Evolutionary conservation across 208 protist species (phyloP).

Genomic region (Trypanosoma cruzi): DNA sequence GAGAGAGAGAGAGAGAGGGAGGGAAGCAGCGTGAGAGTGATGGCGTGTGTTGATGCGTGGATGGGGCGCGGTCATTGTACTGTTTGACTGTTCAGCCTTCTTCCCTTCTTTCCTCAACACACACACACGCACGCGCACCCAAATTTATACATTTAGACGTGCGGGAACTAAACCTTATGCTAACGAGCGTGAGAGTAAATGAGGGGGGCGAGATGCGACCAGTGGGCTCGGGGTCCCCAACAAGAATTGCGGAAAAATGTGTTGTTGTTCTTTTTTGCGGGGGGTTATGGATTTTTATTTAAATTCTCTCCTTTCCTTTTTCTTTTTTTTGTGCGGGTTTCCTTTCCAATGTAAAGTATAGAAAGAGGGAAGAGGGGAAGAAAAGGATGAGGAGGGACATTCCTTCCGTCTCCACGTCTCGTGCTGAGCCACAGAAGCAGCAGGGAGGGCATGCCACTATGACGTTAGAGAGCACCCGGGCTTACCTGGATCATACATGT

Average conservation of each 20-base stretch:
- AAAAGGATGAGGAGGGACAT: not conserved
- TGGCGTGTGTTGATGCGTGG: not conserved
- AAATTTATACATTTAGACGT: too few species aligned
- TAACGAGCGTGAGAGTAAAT: too few species aligned
- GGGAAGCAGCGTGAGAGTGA: not conserved
- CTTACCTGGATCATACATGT: slow-evolving; percentile 64
- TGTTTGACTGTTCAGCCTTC: not conserved
- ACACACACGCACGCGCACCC: too few species aligned
- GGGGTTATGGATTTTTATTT: not conserved
- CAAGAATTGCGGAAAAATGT: too few species aligned
- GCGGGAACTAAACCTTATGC: too few species aligned
- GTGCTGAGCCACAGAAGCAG: not conserved
- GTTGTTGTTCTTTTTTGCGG: not conserved
- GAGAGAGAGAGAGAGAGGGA: not conserved
- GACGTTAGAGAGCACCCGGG: slow-evolving; percentile 19
- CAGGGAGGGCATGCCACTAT: not conserved
- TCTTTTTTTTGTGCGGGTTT: not conserved
- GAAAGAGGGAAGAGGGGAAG: not conserved
- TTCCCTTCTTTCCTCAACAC: not conserved
- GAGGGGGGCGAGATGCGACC: too few species aligned
- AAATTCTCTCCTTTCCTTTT: not conserved
- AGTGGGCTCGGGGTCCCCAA: too few species aligned
- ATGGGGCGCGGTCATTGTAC: slow-evolving; percentile 3
- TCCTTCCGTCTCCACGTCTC: not conserved
- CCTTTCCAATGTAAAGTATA: too few species aligned